Evolutionary conservation across 331 rosid species (phyloP).

Genomic region (Quercus tomentella): DNA sequence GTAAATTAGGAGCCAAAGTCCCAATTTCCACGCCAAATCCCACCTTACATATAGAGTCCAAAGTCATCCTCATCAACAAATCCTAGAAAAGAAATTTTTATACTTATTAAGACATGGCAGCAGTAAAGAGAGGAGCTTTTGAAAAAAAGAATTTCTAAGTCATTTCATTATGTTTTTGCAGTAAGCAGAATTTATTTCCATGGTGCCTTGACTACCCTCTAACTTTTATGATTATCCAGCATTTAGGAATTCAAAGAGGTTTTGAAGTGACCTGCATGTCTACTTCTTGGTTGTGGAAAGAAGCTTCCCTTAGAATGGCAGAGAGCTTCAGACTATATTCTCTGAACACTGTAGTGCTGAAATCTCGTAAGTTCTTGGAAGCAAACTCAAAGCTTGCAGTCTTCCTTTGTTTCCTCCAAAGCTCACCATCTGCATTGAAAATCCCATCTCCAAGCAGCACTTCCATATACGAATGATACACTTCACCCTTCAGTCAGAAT

Average conservation of each 20-base stretch:
- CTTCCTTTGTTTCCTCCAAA: conserved; percentile 88
- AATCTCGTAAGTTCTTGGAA: conserved; percentile 87
- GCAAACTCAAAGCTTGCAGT: conserved; percentile 95
- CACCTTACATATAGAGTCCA: conserved; percentile 89
- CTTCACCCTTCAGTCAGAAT: conserved; percentile 59
- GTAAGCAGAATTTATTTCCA: not conserved
- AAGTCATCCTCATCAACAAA: conserved; percentile 90
- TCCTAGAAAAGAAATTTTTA: conserved; percentile 42
- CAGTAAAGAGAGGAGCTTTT: not conserved
- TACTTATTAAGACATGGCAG: not conserved
- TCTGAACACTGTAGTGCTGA: conserved; percentile 73
- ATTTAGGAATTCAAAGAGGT: not conserved
- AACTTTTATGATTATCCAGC: no score
- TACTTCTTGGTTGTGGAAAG: conserved; percentile 47
- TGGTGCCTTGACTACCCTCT: no score
- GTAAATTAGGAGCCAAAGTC: conserved; percentile 62
- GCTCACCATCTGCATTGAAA: conserved; percentile 83
- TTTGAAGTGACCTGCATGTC: conserved; percentile 74
- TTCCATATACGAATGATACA: conserved; percentile 86
- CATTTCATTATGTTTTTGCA: not conserved
- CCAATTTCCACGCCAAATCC: conserved; percentile 98
- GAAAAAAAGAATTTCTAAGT: not conserved
- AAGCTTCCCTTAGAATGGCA: conserved; percentile 46
- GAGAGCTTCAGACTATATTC: conserved; percentile 67
- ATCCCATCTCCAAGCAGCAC: conserved; percentile 95